phyloP scores from a whole-genome alignment of 2,329 filamentous ascomycete genomes.

The Trichoderma hamatum region DNA sequence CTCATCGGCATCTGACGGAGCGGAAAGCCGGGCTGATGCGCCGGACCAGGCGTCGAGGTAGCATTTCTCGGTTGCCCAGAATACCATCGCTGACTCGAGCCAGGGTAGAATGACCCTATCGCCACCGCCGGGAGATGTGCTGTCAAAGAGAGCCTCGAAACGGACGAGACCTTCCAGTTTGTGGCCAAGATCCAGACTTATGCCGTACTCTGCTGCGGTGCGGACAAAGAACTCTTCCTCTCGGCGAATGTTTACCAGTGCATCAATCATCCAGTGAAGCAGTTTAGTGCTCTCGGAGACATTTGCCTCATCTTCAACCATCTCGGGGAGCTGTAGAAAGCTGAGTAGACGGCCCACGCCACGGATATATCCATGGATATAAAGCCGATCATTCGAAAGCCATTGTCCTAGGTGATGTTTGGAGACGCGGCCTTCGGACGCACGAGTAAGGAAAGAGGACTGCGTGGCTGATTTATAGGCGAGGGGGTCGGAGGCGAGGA shows the following conservation, averaged over 20 bases:
- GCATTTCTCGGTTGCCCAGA: conserved; percentile 75
- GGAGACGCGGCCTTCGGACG: conserved; percentile 63
- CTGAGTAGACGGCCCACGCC: conserved; percentile 67
- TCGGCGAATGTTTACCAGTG: conserved; percentile 66
- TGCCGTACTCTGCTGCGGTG: conserved; percentile 61
- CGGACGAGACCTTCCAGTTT: conserved; percentile 46
- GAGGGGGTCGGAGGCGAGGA: conserved; percentile 53
- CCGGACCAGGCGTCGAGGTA: conserved; percentile 64
- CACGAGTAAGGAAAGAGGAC: conserved; percentile 66
- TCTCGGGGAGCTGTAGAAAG: conserved; percentile 59
- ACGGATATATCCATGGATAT: conserved; percentile 69
- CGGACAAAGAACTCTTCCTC: conserved; percentile 71
- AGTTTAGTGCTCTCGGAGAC: conserved; percentile 55
- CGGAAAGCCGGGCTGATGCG: conserved; percentile 45
- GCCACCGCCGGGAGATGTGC: conserved; percentile 47
- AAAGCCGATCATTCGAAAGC: conserved; percentile 73
- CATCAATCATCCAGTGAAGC: conserved; percentile 64
- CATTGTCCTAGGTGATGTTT: conserved; percentile 62
- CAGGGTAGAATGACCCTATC: conserved; percentile 47
- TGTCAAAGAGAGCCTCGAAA: conserved; percentile 55
- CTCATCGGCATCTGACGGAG: conserved; percentile 47
- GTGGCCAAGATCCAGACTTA: conserved; percentile 51
- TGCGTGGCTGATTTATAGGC: conserved; percentile 62
- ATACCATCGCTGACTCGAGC: conserved; percentile 70
- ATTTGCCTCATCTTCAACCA: conserved; percentile 23